Base-by-base conservation (phyloP, 768 basidiomycete species). In the Calvatia gigantea region DNA sequence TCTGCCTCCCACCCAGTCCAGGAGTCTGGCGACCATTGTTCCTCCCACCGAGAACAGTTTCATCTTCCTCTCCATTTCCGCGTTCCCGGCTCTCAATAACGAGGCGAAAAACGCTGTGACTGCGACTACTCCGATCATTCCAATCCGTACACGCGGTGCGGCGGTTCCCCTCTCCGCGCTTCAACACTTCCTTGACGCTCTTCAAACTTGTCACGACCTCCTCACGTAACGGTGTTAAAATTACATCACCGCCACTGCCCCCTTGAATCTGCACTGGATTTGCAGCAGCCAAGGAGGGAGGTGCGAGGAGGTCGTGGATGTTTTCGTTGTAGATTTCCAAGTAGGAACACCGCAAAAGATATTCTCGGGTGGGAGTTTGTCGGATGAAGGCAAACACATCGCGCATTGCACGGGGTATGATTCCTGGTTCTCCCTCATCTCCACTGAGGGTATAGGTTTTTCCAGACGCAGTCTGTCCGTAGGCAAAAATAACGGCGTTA, bases 301-400 rank as follows among this genome's bases (percentile, higher is more conserved):
- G 87, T 0, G 90, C 86, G 9, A 99, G 84, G 1, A 99, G 74
- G 63, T 96, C 93, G 60, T 90, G 81, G 45, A 95, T 87, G 0
- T 81, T 79, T 66, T 96, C 93, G 70, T 98, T 99, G 76, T 98
- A 99, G 44, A 99, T 94, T 66, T 98, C 97, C 48, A 99, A 84
- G 67, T 98, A 98, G 6, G 91, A 92, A 67, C 94, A 96, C 15
- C 95, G 85, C 6, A 99, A 80, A n/a, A 98, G 83, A 70, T 94
- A 98, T 65, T 96, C 93, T 37, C 95, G 81, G 28, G 81, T 75
- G 0, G 90, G 82, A 0, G 90, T 91, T 45, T 78, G 77, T 37
- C 83, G 82, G 68, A 96, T 96, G 67, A 82, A 86, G 0, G 80
- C 78, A 69, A 98, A 98, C 1, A 99, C 86, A 58, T 98, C 95